phyloP scores from a whole-genome alignment of 257 asterid genomes.

The Ilex aquifolium region DNA sequence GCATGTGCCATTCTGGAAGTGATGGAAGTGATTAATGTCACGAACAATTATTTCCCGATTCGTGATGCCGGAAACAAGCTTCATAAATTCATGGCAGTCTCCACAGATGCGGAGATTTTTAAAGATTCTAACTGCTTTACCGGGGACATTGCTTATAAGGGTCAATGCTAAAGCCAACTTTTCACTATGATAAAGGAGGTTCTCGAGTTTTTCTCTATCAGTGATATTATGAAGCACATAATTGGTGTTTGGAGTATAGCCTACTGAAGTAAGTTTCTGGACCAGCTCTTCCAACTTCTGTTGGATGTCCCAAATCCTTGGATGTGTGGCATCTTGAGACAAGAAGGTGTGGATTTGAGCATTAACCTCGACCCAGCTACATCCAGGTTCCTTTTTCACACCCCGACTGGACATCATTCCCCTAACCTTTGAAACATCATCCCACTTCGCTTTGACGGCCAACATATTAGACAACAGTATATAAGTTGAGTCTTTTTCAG shows the following conservation, averaged over 20 bases:
- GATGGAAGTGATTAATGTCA: constrained; percentile 63
- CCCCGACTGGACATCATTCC: constrained; percentile 52
- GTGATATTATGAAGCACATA: constrained; percentile 52
- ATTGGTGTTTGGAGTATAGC: constrained; percentile 52
- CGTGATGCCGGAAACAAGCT: constrained; percentile 44
- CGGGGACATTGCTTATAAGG: constrained; percentile 38
- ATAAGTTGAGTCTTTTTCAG: constrained; percentile 53
- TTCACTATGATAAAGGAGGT: constrained; percentile 74
- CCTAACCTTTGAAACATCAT: constrained; percentile 56
- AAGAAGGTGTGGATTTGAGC: constrained; percentile 63
- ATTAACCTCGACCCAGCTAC: constrained; percentile 78
- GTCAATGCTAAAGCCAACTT: constrained; percentile 75
- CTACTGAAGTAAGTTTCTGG: constrained; percentile 33
- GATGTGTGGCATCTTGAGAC: constrained; percentile 71
- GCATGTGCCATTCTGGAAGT: constrained; percentile 54
- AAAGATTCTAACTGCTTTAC: constrained; percentile 54
- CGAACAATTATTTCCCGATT: constrained; percentile 60
- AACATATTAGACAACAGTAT: constrained; percentile 66
- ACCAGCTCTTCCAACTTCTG: constrained; percentile 52
- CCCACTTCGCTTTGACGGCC: constrained; percentile 72
- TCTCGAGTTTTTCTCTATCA: constrained; percentile 44
- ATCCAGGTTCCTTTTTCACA: constrained; percentile 80
- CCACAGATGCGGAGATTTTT: constrained; percentile 84
- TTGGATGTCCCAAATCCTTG: constrained; percentile 45
- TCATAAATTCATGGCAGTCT: constrained; percentile 89